Base-by-base conservation (phyloP, 2,329 filamentous ascomycete genomes). In the Ophiostoma sp. region DNA sequence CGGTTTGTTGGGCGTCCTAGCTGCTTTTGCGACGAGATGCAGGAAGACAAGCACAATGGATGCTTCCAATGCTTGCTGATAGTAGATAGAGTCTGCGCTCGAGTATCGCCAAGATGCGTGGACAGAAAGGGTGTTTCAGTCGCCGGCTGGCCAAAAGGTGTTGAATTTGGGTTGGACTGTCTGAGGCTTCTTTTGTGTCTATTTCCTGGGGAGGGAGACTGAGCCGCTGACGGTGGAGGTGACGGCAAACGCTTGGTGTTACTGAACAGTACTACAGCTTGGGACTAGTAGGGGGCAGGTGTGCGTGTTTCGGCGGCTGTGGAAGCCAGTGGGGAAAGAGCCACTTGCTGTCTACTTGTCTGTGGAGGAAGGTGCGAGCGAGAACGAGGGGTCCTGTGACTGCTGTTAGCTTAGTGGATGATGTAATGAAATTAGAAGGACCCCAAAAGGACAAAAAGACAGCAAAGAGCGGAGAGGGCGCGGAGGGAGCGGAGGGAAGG, bases 341-440 rank as follows among this genome's bases (percentile, higher is more conserved):
- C 60, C 60, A 41, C 5, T 42, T n/a, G 5, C 60, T 42, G 52
- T 58, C 45, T 49, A n/a, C 2, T 49, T 49, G 11, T 55, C 6
- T 55, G 38, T 63, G 60, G 60, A n/a, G 36, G 11, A 16, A 16
- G 18, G 18, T n/a, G 36, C 42, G 66, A 11, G 36, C 40, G 11
- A 18, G 47, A n/a, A 60, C 42, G 66, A 62, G 69, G 65, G 65
- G 65, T 40, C 60, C 38, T 64, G 66, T 69, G 69, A 66, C 60
- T 47, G 12, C 38, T 60, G 55, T 14, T 62, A 41, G 58, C 36
- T 47, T 58, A 66, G 45, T 38, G 64, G 67, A 68, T 70, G 69
- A 70, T 70, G 69, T 70, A 70, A 70, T 69, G 65, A 60, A 40
- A 55, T 18, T 27, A 27, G 27, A 9, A 55, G 6, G 18, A 14